Base-by-base conservation (phyloP, 768 basidiomycete species). In the Hysterangium stoloniferum region DNA sequence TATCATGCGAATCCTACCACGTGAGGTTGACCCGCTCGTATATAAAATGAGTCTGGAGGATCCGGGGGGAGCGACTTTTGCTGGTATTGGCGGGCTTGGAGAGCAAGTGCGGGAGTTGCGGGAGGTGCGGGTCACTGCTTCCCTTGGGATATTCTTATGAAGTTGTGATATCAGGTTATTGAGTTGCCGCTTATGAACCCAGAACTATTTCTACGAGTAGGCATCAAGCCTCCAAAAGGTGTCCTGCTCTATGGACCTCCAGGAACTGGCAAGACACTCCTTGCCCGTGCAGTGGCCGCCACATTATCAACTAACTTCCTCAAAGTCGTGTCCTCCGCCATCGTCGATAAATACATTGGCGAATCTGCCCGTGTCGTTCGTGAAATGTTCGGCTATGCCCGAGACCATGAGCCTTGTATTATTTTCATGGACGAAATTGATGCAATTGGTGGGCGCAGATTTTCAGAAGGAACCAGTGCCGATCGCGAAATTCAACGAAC, bases 1-100 rank as follows among this genome's bases (percentile, higher is more conserved):
- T 5, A 91, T 99, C 62, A 98, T 99, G 93, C 88, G 96, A 32
- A 95, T 98, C 46, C 73, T 99, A 17, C 96, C 96, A 4, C 80
- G 96, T 55, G 96, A 99, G 65, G 91, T 99, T 6, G 96, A 99
- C 64, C 96, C 96, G 13, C 71, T 95, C 59, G 95, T 99, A 9
- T 99, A 99, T 74, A 98, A 97, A 71, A 99, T 98, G 96, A 95
- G 91, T 56, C 72, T 96, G 61, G 96, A 99, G 66, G 95, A 98
- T 61, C 92, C 96, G 2, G 93, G 92, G 71, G 86, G 86, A 44
- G 94, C 89, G 6, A 80, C 90, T 4, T 98, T 98, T 64, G 95
- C 95, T 1, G 94, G 93, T 54, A 97, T 99, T 48, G 96, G 96
- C 60, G 96, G 96, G 19, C 68, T 99, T 50, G 78, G 85, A 37